These are phyloP conservation scores for Setomelanomma holmii DNA, from an alignment of 2,329 filamentous ascomycete species.

Conservation along the genomic window DNA sequence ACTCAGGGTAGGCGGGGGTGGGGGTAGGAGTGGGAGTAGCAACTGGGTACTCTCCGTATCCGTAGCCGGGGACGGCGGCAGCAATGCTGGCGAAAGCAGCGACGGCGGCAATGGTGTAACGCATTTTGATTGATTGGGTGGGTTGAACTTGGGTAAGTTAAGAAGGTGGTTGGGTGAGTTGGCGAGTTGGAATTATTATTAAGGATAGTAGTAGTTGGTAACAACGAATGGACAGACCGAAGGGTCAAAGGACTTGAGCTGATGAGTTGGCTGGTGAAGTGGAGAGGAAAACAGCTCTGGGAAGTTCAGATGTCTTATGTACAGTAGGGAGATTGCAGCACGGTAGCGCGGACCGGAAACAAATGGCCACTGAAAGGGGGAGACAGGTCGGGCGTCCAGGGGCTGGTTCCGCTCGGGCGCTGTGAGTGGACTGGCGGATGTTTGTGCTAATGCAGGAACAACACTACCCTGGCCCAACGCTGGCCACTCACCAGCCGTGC, in stretches of 20 bases:
- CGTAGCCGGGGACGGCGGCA: conserved; percentile 40
- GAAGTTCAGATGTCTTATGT: conserved; percentile 42
- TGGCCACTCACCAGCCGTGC: conserved; percentile 34
- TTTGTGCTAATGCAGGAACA: conserved; percentile 47
- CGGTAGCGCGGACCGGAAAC: conserved; percentile 44
- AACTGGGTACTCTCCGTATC: conserved; percentile 26
- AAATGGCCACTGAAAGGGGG: conserved; percentile 43
- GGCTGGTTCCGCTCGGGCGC: conserved; percentile 28
- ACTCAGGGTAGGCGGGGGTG: conserved; percentile 19
- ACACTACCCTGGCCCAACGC: conserved; percentile 32
- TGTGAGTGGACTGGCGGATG: conserved; percentile 39
- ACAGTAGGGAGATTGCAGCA: conserved; percentile 47
- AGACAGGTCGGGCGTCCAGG: conserved; percentile 34
- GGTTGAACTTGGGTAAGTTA: conserved; percentile 35
- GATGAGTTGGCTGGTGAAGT: conserved; percentile 46
- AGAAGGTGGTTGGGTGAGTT: conserved; percentile 21
- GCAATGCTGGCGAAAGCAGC: conserved; percentile 43
- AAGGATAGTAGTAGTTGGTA: conserved; percentile 51
- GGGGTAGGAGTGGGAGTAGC: conserved; percentile 19
- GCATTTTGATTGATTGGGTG: conserved; percentile 49
- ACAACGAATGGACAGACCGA: conserved; percentile 52
- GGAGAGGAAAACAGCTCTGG: conserved; percentile 26
- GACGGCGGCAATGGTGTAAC: conserved; percentile 43
- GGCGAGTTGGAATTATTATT: conserved; percentile 36
- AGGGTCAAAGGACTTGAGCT: conserved; percentile 49